Evolutionary conservation across 2,329 filamentous ascomycete species (phyloP), one percentile per base, ranked within the genome.

Genomic region (Xylaria polymorpha): DNA sequence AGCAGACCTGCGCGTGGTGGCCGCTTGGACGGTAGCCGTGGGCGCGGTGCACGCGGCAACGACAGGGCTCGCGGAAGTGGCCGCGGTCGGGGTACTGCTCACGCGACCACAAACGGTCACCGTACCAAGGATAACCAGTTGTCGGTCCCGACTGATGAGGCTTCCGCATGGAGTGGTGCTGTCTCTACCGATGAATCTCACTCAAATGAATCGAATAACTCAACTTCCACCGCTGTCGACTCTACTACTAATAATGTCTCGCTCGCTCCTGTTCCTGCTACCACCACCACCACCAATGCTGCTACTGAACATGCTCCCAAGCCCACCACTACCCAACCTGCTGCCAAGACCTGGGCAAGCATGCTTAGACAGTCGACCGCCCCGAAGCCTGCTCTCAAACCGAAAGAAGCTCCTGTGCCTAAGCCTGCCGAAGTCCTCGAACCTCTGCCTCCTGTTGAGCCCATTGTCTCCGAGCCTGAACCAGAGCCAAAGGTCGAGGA

Each of bases 121-220:
- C 87, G 86, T 74, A 76, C 80, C 79, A 89, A 88, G 83, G 87
- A 88, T 73, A 83, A 78, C 74, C 81, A 83, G 74, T 82, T 87
- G 72, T 91, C 90, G 67, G 84, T 92, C 68, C 90, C 92, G 51
- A 92, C 91, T 70, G 87, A 89, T 71, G 92, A 94, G 77, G 91
- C 91, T 15, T 79, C 83, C 69, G 88, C 87, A 69, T 92, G 89
- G 89, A 87, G 83, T 66, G 80, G 85, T 69, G 79, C 84, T 56
- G 76, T 81, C 43, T 80, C 82, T 70, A 70, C 80, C 39, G 78
- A 80, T 61, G 82, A 83, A 55, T 48, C 67, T 22, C 71, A 77
- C 56, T 77, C 81, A 60, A 80, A 78, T 75, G 74, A 83, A 60
- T 87, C 83, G 85, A 82, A 80, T 56, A 67, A 66, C 15, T 8